A percentile compares a stretch with the other conserved stretches of the same genome.
These are phyloP conservation scores for Thielaviopsis euricoi DNA, from an alignment of 2,329 filamentous ascomycete genomes.

Conservation along the genomic window DNA sequence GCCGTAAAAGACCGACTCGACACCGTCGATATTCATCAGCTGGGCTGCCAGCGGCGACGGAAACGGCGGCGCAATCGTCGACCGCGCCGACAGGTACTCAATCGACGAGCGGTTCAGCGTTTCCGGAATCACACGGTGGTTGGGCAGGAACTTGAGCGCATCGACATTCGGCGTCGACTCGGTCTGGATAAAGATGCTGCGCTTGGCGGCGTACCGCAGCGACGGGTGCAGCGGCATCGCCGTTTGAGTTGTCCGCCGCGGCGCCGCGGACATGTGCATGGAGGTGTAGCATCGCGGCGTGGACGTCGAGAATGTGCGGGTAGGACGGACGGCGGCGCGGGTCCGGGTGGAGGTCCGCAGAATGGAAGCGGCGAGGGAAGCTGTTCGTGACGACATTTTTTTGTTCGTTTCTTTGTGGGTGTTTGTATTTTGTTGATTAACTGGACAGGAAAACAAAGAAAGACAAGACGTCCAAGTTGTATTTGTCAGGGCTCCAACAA, in stretches of 20 bases:
- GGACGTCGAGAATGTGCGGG: not conserved
- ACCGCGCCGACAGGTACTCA: conserved; percentile 80
- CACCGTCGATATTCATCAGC: conserved; percentile 83
- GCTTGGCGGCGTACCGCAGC: conserved; percentile 23
- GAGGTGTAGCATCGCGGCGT: conserved; percentile 8
- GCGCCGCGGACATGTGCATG: conserved; percentile 9
- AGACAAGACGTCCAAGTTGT: too few relatives aligned
- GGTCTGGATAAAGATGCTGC: conserved; percentile 95
- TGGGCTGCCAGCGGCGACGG: conserved; percentile 82
- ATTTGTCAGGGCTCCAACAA: too few relatives aligned
- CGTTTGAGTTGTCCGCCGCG: conserved; percentile 11
- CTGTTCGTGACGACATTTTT: conserved; percentile 4
- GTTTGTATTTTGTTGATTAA: not conserved
- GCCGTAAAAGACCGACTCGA: conserved; percentile 90
- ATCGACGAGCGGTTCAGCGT: conserved; percentile 60
- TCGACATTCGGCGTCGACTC: conserved; percentile 90
- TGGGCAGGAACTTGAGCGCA: conserved; percentile 90
- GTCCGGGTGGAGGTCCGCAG: conserved; percentile 7
- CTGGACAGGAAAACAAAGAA: not conserved
- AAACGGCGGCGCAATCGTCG: conserved; percentile 74
- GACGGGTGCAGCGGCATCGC: conserved; percentile 13
- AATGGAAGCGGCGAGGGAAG: conserved; percentile 7
- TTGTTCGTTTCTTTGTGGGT: not conserved
- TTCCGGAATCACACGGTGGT: conserved; percentile 68
- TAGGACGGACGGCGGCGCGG: not conserved